Evolutionary conservation across 2,329 filamentous ascomycete species (phyloP), one percentile per base, ranked within the genome.

Genomic region (Raffaelea ambrosiae): DNA sequence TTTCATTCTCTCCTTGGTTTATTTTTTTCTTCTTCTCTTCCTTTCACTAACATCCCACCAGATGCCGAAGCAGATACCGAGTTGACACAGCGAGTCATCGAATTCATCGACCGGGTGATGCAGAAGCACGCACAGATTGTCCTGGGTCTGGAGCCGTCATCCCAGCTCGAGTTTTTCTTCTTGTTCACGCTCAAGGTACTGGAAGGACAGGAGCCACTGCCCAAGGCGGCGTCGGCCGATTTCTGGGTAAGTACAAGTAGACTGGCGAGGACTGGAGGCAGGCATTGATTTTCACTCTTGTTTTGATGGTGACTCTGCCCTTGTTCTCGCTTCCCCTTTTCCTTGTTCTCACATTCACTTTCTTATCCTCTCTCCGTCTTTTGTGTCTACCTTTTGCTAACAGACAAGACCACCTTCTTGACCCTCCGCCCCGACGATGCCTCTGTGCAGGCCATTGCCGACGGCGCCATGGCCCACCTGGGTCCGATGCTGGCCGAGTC

Each of bases 231-330:
- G 3, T 78, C 87, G 2, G 78, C 82, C 9, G 79, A 84, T 23
- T 86, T 94, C 52, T 93, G 88, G 86, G 81, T 84, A 65, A 55
- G 72, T n/a, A n/a, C n/a, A n/a, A n/a, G n/a, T n/a, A n/a, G n/a
- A n/a, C n/a, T n/a, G n/a, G n/a, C 59, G 33, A 19, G n/a, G n/a
- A n/a, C n/a, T n/a, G n/a, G n/a, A n/a, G n/a, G n/a, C n/a, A n/a
- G n/a, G n/a, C n/a, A n/a, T n/a, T n/a, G n/a, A n/a, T n/a, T n/a
- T n/a, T n/a, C n/a, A n/a, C n/a, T n/a, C n/a, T n/a, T n/a, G n/a
- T n/a, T n/a, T n/a, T n/a, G n/a, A n/a, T n/a, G n/a, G n/a, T n/a
- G n/a, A n/a, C n/a, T n/a, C n/a, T n/a, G n/a, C n/a, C n/a, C n/a
- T n/a, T n/a, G n/a, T n/a, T n/a, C n/a, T n/a, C n/a, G n/a, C n/a